Base-by-base conservation (phyloP, 352 stramenopile species). In the Phytophthora capsici region DNA sequence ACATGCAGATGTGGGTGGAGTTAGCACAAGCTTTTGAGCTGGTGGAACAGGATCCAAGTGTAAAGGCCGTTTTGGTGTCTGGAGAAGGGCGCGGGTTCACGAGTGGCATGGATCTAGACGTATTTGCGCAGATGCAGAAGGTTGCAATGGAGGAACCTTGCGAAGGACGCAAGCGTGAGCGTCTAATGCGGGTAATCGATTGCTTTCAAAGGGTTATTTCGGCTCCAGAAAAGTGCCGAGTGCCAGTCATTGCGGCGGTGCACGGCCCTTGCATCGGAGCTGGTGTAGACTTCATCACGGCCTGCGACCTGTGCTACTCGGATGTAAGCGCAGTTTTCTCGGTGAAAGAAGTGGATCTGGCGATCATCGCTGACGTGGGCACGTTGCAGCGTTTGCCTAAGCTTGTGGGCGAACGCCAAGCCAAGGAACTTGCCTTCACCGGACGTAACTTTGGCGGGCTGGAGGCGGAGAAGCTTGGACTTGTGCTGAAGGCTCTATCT, bases 1-100 rank as follows among this genome's bases (percentile, higher is more conserved):
- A 94, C 70, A 93, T 97, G 84, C 84, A 89, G 57, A 93, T 96
- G 82, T 97, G 90, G 90, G 65, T 81, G 26, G 90, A 97, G 19
- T 53, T 96, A 40, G 75, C 77, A 16, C 57, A 82, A 40, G 76
- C 80, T 14, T 97, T 96, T 34, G 69, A 88, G 26, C 61, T 77
- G 40, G 71, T 96, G 23, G 81, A 95, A 52, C 23, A 67, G 8
- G 83, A 93, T 32, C 62, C 77, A 62, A 86, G 71, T 62, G 85
- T 95, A 45, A 85, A 82, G 46, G 84, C 80, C 13, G 83, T 96
- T 13, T 60, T 97, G 10, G 67, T 97, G 41, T 91, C 85, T 19
- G 89, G 90, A 19, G 73, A 91, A 59, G 87, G 87, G n/a, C 75
- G 80, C 32, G 79, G 72, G 1, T 97, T 97, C 72, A 91, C 85